Evolutionary conservation across 768 basidiomycete species (phyloP), one percentile per base, ranked within the genome.

Genomic region (Mycena indigotica): DNA sequence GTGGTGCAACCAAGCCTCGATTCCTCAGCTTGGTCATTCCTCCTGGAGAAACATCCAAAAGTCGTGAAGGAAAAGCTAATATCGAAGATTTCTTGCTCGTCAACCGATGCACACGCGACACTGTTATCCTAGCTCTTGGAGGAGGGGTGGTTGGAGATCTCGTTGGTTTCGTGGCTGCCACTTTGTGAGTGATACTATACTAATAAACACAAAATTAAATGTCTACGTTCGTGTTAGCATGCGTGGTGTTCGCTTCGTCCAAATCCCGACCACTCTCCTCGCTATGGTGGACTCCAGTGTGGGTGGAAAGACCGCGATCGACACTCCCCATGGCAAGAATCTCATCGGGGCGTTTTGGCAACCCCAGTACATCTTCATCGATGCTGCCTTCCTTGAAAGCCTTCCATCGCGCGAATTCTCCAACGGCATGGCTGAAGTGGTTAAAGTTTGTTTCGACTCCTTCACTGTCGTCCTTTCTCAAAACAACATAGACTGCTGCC

Each of bases 211-310:
- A 29, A 23, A 53, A 17, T 50, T 52, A 28, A n/a, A n/a, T 50
- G n/a, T 15, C 48, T 52, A 57, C 54, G 21, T 56, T 19, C 50
- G 35, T 40, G n/a, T 28, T 61, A 96, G 95, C 76, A 99, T 99
- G 97, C 90, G 97, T 52, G 97, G 97, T 5, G 85, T 98, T 23
- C 91, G 89, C 55, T 91, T 96, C 73, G 88, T 93, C 21, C 97
- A 99, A 75, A 91, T 99, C 54, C 97, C 97, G 0, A 98, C 97
- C 0, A 97, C 95, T 0, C 80, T 99, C 2, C 83, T 99, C 57
- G 94, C 95, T 5, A 99, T 99, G 97, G 97, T 99, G 23, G 97
- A 99, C 73, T 98, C 95, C 0, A 88, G 93, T 58, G 88, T 99
- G 41, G 97, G 97, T 4, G 96, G 97, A 30, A 99, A 98, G 80